Evolutionary conservation across 352 stramenopile genomes (phyloP).

Genomic region (Pythium sukuiense): DNA sequence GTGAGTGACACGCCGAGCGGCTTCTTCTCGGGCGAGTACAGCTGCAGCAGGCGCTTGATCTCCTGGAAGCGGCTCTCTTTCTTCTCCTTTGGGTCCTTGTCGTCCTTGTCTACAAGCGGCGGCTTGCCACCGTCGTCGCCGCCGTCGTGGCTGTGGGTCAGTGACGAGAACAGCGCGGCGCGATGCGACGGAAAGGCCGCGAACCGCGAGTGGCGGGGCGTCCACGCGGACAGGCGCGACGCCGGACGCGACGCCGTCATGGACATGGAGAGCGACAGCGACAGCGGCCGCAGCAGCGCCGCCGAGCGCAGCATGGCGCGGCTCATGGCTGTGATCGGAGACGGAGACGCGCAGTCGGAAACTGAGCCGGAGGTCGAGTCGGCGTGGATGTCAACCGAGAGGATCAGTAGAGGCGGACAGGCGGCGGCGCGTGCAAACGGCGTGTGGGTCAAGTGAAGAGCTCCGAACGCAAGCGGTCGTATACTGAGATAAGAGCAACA

Average conservation of each 20-base stretch:
- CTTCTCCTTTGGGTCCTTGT: conserved; percentile 5
- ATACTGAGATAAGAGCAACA: conserved; percentile 2
- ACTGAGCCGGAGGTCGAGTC: background rate
- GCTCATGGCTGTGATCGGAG: conserved; percentile 9
- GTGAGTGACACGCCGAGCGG: conserved; percentile 61
- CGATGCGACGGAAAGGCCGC: conserved; percentile 2
- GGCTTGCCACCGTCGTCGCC: conserved; percentile 2
- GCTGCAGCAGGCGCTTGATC: conserved; percentile 27
- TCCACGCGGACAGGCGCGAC: background rate
- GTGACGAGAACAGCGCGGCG: conserved; percentile 25
- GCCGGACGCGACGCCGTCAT: conserved; percentile 1
- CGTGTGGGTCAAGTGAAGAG: conserved; percentile 5
- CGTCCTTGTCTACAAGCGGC: conserved; percentile 8
- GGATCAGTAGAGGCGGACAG: background rate
- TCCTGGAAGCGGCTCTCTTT: conserved; percentile 20
- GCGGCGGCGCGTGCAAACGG: background rate
- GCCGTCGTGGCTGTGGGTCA: conserved; percentile 25
- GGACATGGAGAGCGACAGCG: conserved; percentile 17
- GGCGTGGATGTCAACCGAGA: background rate
- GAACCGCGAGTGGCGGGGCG: background rate
- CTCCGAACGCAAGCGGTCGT: background rate
- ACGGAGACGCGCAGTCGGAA: background rate
- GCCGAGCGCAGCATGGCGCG: conserved; percentile 24
- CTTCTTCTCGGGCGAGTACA: conserved; percentile 76
- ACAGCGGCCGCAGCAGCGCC: conserved; percentile 22